phyloP scores from a whole-genome alignment of 331 rosid genomes.

The Quercus lobata region DNA sequence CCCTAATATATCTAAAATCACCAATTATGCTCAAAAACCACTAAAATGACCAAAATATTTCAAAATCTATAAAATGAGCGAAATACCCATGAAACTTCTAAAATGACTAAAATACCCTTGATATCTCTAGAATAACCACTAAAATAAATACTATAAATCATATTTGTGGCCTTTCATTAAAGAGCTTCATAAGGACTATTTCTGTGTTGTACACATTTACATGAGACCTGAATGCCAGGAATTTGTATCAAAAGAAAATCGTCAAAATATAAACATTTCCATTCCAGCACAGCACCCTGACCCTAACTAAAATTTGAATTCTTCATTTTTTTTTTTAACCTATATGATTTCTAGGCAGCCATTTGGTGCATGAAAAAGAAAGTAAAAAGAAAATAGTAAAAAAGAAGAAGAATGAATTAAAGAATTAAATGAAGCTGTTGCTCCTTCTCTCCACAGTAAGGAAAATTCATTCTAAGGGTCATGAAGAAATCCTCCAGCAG shows the following conservation, averaged over 20 bases:
- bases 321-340: background rate
- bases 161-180: no score
- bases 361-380: background rate
- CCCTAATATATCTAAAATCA: no score
- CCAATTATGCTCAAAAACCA: no score
- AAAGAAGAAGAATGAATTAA: background rate
- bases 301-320: background rate
- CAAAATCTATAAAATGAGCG: no score
- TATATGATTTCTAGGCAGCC: background rate
- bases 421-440: background rate
- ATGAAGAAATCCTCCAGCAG: conserved; percentile 63
- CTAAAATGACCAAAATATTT: no score
- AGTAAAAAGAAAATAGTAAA: background rate
- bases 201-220: background rate
- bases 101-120: no score
- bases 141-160: no score
- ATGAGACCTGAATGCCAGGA: no score
- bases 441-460: background rate
- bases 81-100: no score
- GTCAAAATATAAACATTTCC: background rate
- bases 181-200: background rate
- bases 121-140: no score
- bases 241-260: background rate
- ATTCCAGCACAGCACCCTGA: background rate
- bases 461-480: conserved; percentile 32